Percentiles rank a stretch among this genome's conserved stretches.
phyloP scores from a whole-genome alignment of 2,329 filamentous ascomycete genomes.

The Monosporascus ibericus region DNA sequence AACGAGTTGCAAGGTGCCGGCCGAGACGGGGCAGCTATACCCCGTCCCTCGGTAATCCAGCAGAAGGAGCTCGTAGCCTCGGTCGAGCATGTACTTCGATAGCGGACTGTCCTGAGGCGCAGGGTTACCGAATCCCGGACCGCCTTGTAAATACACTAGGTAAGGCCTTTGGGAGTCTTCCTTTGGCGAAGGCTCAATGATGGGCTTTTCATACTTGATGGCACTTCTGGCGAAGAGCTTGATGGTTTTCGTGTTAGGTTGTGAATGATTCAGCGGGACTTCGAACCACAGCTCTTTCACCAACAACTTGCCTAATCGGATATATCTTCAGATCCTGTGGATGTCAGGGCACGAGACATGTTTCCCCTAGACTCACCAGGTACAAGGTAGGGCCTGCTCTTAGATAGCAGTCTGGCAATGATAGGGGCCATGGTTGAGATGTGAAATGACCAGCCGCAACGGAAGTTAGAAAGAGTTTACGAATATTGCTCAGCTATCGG shows the following conservation, averaged over 20 bases:
- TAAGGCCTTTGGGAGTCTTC: conserved; percentile 43
- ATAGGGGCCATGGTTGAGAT: conserved; percentile 14
- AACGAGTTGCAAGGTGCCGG: conserved; percentile 60
- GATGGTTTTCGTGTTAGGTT: conserved; percentile 54
- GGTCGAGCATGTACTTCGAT: conserved; percentile 64
- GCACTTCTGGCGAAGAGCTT: conserved; percentile 74
- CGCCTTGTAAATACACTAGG: conserved; percentile 76
- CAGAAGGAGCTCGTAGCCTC: conserved; percentile 78
- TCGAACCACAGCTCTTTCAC: conserved; percentile 82
- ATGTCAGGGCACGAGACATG: not conserved
- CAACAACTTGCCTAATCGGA: conserved; percentile 57
- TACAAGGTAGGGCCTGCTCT: conserved; percentile 36
- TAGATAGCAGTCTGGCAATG: conserved; percentile 23
- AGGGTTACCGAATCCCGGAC: conserved; percentile 72
- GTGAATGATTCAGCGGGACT: conserved; percentile 73
- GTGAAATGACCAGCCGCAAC: not conserved
- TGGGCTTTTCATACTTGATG: conserved; percentile 57
- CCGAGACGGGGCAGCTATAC: conserved; percentile 72
- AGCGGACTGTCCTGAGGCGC: conserved; percentile 68
- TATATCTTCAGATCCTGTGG: conserved; percentile 7
- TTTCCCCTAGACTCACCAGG: conserved; percentile 19
- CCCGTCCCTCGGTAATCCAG: conserved; percentile 92
- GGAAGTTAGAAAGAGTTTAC: too few relatives aligned
- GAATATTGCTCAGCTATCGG: too few relatives aligned
- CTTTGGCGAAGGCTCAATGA: conserved; percentile 38